These are phyloP conservation scores for Saccharomycopsis sp. DNA, from an alignment of 805 yeast genomes.

Conservation along the genomic window DNA sequence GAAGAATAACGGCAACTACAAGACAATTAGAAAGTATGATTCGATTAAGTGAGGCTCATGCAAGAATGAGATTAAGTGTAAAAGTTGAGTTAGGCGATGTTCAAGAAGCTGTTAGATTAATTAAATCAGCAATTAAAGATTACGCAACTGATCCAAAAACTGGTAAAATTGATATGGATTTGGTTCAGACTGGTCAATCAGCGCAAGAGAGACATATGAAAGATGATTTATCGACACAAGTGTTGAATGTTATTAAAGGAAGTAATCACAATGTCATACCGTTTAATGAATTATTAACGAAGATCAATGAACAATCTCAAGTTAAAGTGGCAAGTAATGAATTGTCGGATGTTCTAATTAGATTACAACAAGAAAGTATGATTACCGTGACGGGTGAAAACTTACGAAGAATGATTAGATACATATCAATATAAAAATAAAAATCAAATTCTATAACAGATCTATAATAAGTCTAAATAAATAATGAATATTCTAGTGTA, in stretches of 20 bases:
- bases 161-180: conserved; percentile 95
- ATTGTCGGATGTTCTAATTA: conserved; percentile 56
- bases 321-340: conserved; percentile 65
- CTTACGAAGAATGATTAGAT: conserved; percentile 39
- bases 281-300: conserved; percentile 51
- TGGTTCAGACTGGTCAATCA: conserved; percentile 94
- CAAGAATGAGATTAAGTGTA: conserved; percentile 81
- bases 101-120: conserved; percentile 85
- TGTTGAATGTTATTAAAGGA: conserved; percentile 48
- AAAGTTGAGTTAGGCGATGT: conserved; percentile 77
- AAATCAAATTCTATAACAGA: background rate
- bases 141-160: conserved; percentile 97
- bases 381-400: conserved; percentile 67
- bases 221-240: conserved; percentile 62
- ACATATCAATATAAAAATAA: background rate
- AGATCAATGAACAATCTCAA: conserved; percentile 59
- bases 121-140: conserved; percentile 90
- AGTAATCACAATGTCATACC: conserved; percentile 42
- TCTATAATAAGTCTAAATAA: background rate
- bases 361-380: conserved; percentile 66
- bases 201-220: conserved; percentile 73
- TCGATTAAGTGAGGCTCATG: conserved; percentile 92
- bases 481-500: background rate
- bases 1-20: conserved; percentile 95
- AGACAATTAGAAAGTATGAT: conserved; percentile 96